Percentiles rank a stretch among this genome's conserved stretches.
These are phyloP conservation scores for Borovskyia barvae DNA, from an alignment of 208 protist species.

Conservation along the genomic window DNA sequence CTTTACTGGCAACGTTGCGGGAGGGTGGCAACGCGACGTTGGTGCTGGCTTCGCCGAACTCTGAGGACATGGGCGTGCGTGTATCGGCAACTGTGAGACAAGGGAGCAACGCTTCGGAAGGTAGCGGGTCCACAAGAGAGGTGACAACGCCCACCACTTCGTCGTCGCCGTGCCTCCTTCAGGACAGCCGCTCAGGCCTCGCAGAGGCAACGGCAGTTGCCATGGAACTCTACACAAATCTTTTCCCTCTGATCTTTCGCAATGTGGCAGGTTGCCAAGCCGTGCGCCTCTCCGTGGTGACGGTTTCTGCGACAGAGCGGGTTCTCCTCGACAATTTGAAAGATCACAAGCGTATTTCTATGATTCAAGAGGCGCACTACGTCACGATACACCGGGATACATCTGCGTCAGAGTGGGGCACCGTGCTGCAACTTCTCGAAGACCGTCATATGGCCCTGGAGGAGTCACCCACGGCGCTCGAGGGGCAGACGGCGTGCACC, in stretches of 20 bases:
- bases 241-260: conserved; percentile 61
- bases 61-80: conserved; percentile 18
- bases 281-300: conserved; percentile 44
- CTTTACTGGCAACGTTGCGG: conserved; percentile 45
- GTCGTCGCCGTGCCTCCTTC: no score
- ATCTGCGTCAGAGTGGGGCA: conserved; percentile 51
- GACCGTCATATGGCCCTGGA: conserved; percentile 39
- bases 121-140: no score
- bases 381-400: conserved; percentile 18
- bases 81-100: no score
- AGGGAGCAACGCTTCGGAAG: no score
- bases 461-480: conserved; percentile 21
- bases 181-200: background rate
- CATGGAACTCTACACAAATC: conserved; percentile 45
- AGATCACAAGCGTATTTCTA: conserved; percentile 29
- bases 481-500: conserved; percentile 48
- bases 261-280: conserved; percentile 26
- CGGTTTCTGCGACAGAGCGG: conserved; percentile 42
- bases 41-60: conserved; percentile 44
- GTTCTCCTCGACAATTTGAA: conserved; percentile 49
- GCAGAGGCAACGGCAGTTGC: conserved; percentile 28
- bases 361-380: conserved; percentile 28
- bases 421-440: conserved; percentile 36
- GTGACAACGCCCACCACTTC: no score
- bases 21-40: conserved; percentile 43